phyloP scores from a whole-genome alignment of 306 rosid species.

The Cucurbita pepo region DNA sequence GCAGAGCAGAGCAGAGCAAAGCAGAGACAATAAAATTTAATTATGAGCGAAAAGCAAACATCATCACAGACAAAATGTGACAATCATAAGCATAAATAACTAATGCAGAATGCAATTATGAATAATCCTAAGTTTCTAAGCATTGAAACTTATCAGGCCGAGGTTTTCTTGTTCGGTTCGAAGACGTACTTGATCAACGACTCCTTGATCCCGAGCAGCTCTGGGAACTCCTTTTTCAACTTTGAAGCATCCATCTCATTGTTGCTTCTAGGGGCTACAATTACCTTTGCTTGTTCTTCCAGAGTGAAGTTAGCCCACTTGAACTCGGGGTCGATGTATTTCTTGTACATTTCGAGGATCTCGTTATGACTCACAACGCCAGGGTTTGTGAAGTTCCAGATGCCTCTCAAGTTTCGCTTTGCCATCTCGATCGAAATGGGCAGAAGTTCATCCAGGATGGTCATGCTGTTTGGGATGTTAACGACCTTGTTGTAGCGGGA shows the following conservation, averaged over 20 bases:
- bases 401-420: slow-evolving; percentile 46
- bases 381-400: slow-evolving; percentile 67
- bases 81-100: background rate
- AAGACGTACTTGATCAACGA: slow-evolving; percentile 50
- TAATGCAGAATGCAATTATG: slow-evolving; percentile 11
- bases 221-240: slow-evolving; percentile 54
- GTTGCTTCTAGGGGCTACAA: slow-evolving; percentile 56
- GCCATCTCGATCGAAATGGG: slow-evolving; percentile 72
- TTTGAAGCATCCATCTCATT: slow-evolving; percentile 61
- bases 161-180: slow-evolving; percentile 44
- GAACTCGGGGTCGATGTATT: slow-evolving; percentile 41
- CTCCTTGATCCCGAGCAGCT: slow-evolving; percentile 51
- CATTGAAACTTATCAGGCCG: slow-evolving; percentile 8
- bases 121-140: slow-evolving; percentile 1
- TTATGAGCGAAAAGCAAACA: background rate
- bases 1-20: background rate
- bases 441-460: slow-evolving; percentile 56
- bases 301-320: slow-evolving; percentile 55
- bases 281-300: slow-evolving; percentile 66
- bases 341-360: slow-evolving; percentile 58
- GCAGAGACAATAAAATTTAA: background rate
- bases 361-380: slow-evolving; percentile 60
- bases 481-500: slow-evolving; percentile 55
- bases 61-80: background rate
- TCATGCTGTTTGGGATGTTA: slow-evolving; percentile 69